Conservation (phyloP, 2,329 filamentous ascomycete species). For the Exophiala sp. region DNA sequence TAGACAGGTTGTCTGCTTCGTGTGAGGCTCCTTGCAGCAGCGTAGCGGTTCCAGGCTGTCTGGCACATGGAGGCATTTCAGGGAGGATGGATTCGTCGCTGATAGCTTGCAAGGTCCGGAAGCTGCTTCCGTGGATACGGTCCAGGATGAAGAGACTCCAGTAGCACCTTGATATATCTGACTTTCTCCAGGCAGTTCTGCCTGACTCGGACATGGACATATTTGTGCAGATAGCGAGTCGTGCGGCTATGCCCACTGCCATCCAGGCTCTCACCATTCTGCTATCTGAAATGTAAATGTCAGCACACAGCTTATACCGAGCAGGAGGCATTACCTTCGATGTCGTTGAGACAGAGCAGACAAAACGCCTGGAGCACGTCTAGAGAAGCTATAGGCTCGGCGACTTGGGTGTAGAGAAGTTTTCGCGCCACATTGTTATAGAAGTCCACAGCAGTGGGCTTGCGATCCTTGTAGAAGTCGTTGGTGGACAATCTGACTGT, state of each 20-base stretch:
- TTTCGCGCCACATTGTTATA: slow-evolving; percentile 34
- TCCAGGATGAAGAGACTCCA: slow-evolving; percentile 26
- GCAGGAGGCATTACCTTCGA: slow-evolving; percentile 13
- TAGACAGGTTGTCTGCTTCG: neutral
- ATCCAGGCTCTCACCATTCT: slow-evolving; percentile 22
- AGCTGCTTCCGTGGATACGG: slow-evolving; percentile 23
- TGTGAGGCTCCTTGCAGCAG: no score
- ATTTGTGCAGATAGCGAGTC: slow-evolving; percentile 16
- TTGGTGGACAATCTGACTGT: slow-evolving; percentile 40
- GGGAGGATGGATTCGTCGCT: slow-evolving; percentile 14
- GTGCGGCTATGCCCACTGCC: slow-evolving; percentile 19
- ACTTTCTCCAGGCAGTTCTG: neutral
- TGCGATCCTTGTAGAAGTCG: slow-evolving; percentile 24
- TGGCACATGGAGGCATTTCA: slow-evolving; percentile 11
- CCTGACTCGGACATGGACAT: slow-evolving; percentile 2
- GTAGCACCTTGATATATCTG: slow-evolving; percentile 17
- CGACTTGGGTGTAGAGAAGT: slow-evolving; percentile 12
- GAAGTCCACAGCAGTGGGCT: slow-evolving; percentile 29
- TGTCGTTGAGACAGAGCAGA: slow-evolving; percentile 21
- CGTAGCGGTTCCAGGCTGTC: neutral
- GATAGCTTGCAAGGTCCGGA: slow-evolving; percentile 15
- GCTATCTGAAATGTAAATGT: slow-evolving; percentile 9
- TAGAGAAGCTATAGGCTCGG: slow-evolving; percentile 10
- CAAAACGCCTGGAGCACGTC: slow-evolving; percentile 20
- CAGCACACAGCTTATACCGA: neutral